Evolutionary conservation across 495 filamentous ascomycete genomes (phyloP), one percentile per base, ranked within the genome.

Genomic region (Podospora australis): DNA sequence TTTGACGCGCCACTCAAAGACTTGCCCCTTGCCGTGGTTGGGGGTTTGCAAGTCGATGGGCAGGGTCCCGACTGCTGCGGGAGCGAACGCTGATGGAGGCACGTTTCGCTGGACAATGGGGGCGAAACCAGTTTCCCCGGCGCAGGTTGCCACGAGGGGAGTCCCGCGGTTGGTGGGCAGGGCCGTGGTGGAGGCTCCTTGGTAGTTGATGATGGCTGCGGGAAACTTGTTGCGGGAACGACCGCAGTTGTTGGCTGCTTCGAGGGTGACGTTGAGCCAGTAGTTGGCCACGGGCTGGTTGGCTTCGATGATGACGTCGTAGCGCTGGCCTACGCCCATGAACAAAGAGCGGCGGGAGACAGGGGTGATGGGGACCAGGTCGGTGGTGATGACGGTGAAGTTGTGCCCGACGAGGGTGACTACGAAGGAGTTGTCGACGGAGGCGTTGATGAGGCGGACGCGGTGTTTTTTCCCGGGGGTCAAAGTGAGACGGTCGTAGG

Each of bases 241-340:
- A 44, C 63, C 59, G 55, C 67, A 65, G 39, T 44, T 46, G 34
- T 49, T 55, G 40, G 20, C 28, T 2, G 50, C 28, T 7, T 61
- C 52, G 28, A 63, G 57, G 5, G 63, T 68, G 4, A 65, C 69
- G 25, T 68, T 63, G 52, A 72, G 49, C 85, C 85, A 89, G 67
- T 81, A 88, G 54, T 78, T 73, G 22, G 50, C 70, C 9, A 59
- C 50, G 10, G 57, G 42, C 41, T 78, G 65, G 51, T 79, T 70
- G 16, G 83, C 84, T 22, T 74, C 70, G 35, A 88, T 67, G 46
- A 87, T 77, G 21, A 88, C 67, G 53, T 88, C 78, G 62, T 86
- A 85, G 26, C 86, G 75, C 63, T 88, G 82, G 6, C 81, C 84
- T 48, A 87, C 81, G 34, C 60, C 77, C 29, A 89, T 68, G 29